phyloP scores from a whole-genome alignment of 495 filamentous ascomycete genomes.

The Penicillium silybi region DNA sequence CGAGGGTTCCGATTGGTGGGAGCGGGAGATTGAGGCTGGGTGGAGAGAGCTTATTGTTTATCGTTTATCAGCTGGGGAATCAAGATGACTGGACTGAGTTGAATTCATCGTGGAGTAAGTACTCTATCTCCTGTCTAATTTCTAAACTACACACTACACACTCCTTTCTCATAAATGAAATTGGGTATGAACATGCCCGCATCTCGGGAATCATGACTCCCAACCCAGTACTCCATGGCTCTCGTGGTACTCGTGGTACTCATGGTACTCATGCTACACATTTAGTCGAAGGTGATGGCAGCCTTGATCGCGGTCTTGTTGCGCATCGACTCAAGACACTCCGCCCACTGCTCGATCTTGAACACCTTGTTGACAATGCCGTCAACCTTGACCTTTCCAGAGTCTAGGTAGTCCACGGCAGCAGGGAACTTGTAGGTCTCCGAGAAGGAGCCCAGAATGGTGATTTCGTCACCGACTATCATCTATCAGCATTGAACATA shows the following conservation, averaged over 20 bases:
- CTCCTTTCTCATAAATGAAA: neutral
- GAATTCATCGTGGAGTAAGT: no score
- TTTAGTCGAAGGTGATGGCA: slow-evolving; percentile 63
- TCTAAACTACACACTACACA: neutral
- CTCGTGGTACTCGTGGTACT: no score
- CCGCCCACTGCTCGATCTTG: slow-evolving; percentile 44
- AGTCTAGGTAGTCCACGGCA: slow-evolving; percentile 66
- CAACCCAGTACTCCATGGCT: no score
- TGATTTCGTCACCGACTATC: slow-evolving; percentile 57
- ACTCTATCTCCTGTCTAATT: neutral
- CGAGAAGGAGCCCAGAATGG: slow-evolving; percentile 65
- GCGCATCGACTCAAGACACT: slow-evolving; percentile 40
- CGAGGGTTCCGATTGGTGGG: no score
- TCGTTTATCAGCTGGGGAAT: neutral
- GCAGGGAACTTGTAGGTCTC: slow-evolving; percentile 72
- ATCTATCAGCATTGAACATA: neutral
- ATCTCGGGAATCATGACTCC: neutral
- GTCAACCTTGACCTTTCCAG: slow-evolving; percentile 57
- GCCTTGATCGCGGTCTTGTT: slow-evolving; percentile 72
- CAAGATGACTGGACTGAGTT: no score
- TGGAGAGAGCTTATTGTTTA: neutral
- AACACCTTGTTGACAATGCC: slow-evolving; percentile 53
- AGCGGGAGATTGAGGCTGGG: slow-evolving; percentile 1
- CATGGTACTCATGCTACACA: neutral
- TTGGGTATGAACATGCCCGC: neutral